These are phyloP conservation scores for Trametes gibbosa DNA, from an alignment of 768 basidiomycete species.

Conservation along the genomic window DNA sequence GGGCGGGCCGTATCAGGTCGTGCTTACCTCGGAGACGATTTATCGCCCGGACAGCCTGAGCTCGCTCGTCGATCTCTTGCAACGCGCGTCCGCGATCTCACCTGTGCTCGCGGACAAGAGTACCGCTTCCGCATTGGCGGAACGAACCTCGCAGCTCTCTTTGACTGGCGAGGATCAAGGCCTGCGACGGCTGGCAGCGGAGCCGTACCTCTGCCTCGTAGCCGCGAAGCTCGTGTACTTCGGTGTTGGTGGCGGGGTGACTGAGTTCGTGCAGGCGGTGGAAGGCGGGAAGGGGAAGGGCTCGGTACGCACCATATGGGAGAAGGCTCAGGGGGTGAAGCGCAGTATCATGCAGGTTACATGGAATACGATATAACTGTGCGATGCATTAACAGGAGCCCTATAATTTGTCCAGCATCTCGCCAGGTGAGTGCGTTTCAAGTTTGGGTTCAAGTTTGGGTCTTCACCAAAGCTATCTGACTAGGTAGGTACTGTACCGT, in stretches of 20 bases:
- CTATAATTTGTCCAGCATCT: no score
- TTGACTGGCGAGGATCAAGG: neutral
- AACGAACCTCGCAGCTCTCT: conserved; percentile 1
- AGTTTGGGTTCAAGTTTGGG: no score
- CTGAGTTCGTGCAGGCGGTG: conserved; percentile 65
- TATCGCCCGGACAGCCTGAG: conserved; percentile 68
- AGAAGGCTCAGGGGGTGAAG: conserved; percentile 65
- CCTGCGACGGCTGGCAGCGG: neutral
- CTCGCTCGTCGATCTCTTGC: conserved; percentile 55
- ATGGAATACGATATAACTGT: conserved; percentile 38
- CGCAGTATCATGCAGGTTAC: conserved; percentile 63
- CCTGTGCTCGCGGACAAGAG: no score
- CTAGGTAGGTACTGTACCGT: no score
- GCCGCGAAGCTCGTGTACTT: conserved; percentile 94
- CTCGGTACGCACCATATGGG: conserved; percentile 58
- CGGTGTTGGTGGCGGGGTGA: conserved; percentile 88
- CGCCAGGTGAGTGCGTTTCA: no score
- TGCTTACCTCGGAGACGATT: conserved; percentile 92
- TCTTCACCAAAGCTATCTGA: no score
- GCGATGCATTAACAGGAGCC: neutral
- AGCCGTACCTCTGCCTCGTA: conserved; percentile 57
- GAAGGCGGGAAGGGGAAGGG: conserved; percentile 37
- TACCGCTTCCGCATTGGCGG: neutral
- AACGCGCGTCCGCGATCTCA: conserved; percentile 32
- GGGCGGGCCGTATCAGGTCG: conserved; percentile 55